Evolutionary conservation across 306 rosid genomes (phyloP).

Genomic region (Cercis canadensis): DNA sequence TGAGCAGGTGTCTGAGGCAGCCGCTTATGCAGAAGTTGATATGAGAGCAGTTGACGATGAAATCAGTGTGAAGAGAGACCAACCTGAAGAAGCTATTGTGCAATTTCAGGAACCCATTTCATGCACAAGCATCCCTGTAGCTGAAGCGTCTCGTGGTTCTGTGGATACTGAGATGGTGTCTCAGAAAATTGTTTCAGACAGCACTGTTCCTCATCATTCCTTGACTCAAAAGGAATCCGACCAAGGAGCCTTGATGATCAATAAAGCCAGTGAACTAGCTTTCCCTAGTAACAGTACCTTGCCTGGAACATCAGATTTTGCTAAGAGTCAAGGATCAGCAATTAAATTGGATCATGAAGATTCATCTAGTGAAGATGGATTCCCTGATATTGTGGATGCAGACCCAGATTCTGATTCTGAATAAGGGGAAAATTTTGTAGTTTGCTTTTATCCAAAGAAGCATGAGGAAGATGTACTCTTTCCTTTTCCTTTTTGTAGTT

Average conservation of each 20-base stretch:
- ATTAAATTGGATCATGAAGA: slow-evolving; percentile 29
- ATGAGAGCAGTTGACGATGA: slow-evolving; percentile 44
- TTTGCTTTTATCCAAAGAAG: slow-evolving; percentile 2
- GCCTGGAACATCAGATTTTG: slow-evolving; percentile 35
- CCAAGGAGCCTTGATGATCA: slow-evolving; percentile 27
- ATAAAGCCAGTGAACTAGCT: slow-evolving; percentile 25
- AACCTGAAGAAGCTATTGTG: slow-evolving; percentile 22
- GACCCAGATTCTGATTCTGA: slow-evolving; percentile 75
- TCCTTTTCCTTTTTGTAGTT: too few species aligned
- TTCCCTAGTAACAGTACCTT: slow-evolving; percentile 25
- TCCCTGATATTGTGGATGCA: slow-evolving; percentile 77
- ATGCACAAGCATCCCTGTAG: slow-evolving; percentile 21
- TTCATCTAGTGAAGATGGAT: slow-evolving; percentile 47
- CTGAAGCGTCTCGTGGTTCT: slow-evolving; percentile 24
- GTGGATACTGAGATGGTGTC: slow-evolving; percentile 24
- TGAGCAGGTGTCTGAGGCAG: slow-evolving; percentile 27
- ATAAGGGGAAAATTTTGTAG: slow-evolving; percentile 24
- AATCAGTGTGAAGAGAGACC: slow-evolving; percentile 33
- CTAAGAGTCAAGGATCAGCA: slow-evolving; percentile 31
- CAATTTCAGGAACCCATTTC: slow-evolving; percentile 42
- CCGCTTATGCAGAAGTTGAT: slow-evolving; percentile 42
- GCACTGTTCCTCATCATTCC: slow-evolving; percentile 34
- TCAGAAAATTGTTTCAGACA: slow-evolving; percentile 39
- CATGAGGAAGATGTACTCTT: slow-evolving; percentile 8
- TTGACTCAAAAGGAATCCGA: slow-evolving; percentile 35